Evolutionary conservation across 2,329 filamentous ascomycete genomes (phyloP).

Genomic region (Colletotrichum chrysophilum): DNA sequence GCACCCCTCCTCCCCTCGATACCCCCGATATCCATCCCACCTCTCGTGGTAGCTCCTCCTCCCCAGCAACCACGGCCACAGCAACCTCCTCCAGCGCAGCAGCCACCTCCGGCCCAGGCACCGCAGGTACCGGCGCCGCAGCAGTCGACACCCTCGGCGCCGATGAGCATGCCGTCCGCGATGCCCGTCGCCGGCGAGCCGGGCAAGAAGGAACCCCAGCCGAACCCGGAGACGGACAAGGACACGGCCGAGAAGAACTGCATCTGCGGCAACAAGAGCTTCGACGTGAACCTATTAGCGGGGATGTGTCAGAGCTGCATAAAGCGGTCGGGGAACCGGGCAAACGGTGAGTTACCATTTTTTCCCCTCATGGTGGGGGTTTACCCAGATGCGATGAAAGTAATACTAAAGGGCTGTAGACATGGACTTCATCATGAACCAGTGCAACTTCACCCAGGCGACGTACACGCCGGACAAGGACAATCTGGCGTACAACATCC

Average conservation of each 20-base stretch:
- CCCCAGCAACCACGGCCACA: background rate
- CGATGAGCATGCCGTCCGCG: background rate
- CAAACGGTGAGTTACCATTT: constrained; percentile 33
- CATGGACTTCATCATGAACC: constrained; percentile 39
- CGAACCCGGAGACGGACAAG: constrained; percentile 14
- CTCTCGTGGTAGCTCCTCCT: background rate
- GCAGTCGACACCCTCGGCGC: background rate
- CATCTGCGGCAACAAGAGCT: constrained; percentile 43
- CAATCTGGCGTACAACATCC: constrained; percentile 34
- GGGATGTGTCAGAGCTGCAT: constrained; percentile 45
- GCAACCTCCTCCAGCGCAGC: background rate
- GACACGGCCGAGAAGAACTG: constrained; percentile 37
- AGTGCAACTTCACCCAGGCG: constrained; percentile 36
- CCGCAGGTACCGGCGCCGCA: background rate
- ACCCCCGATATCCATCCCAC: background rate
- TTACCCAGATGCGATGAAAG: no score
- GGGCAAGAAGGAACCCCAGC: constrained; percentile 19
- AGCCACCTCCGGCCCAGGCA: background rate
- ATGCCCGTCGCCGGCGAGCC: background rate
- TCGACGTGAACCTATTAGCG: constrained; percentile 42
- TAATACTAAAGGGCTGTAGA: constrained; percentile 26
- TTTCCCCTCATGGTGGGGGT: background rate
- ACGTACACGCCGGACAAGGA: constrained; percentile 35
- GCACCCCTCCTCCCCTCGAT: background rate
- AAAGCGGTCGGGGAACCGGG: constrained; percentile 29